Base-by-base conservation (phyloP, 2,329 filamentous ascomycete species). In the Ophiostoma angusticollis region DNA sequence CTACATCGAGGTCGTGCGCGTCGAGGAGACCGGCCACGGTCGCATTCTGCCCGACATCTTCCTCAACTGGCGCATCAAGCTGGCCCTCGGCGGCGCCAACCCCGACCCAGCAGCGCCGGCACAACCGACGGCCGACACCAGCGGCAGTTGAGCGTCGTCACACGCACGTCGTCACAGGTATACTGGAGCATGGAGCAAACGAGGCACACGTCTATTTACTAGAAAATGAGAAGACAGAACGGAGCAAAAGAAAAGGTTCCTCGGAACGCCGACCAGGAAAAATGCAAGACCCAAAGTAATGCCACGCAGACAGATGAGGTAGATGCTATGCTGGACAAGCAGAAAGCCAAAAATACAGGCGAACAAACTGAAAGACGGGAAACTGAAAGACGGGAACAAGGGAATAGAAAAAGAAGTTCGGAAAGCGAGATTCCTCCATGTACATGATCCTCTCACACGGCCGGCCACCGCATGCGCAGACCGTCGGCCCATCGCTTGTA, bases 401-500 rank as follows among this genome's bases (percentile, higher is more conserved):
- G 23, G 19, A 36, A 36, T 11, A 35, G 12, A 35, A 27, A 9
- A 25, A 35, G 19, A 25, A 25, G 18, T 29, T 14, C 9, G n/a
- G n/a, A n/a, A n/a, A n/a, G 6, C 25, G 5, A 5, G 4, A 21
- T 11, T 23, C 14, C 13, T 9, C 9, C 6, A 9, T 5, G 16
- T n/a, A 18, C 12, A 17, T 17, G 6, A 5, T 13, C 14, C 12
- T 3, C 31, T 33, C 21, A 48, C 3, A 49, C 43, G 6, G 45
- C 47, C 2, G 47, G 46, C 46, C 45, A 51, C 2, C 48, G 45
- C 25, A n/a, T n/a, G 7, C 78, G 77, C 50, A 96, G 63, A 2
- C 85, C 86, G 42, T 93, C 84, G 3, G 80, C 77, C 91, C 91
- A 98, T 31, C 89, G 74, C 13, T 79, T 76, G 60, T 95, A 96